phyloP scores from a whole-genome alignment of 345 rosid species.

The Gossypium stocksii region DNA sequence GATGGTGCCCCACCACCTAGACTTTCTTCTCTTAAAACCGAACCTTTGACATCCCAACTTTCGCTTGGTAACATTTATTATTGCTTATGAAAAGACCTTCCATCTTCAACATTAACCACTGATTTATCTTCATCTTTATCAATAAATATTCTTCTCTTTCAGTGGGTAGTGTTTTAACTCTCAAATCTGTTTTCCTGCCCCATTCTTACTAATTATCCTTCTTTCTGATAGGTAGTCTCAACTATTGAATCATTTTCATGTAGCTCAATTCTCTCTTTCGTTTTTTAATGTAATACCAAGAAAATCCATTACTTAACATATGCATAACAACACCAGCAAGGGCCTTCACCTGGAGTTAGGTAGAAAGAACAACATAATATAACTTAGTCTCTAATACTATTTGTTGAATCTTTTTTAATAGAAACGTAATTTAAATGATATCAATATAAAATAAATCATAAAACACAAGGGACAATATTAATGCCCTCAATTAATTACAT shows the following conservation, averaged over 20 bases:
- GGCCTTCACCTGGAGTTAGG: too few species aligned
- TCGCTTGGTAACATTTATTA: neutral
- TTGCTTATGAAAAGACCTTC: neutral
- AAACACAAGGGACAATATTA: too few species aligned
- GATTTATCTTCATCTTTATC: neutral
- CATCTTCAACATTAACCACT: neutral
- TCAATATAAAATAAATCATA: too few species aligned
- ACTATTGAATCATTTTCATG: neutral
- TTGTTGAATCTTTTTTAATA: too few species aligned
- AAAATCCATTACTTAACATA: too few species aligned
- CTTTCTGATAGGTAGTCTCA: neutral
- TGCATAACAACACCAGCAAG: too few species aligned
- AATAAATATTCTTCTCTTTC: neutral
- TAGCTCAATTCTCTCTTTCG: neutral
- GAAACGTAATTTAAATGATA: too few species aligned
- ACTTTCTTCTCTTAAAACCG: neutral
- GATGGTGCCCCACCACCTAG: neutral
- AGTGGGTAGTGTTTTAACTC: neutral
- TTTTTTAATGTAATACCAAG: neutral
- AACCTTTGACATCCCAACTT: neutral
- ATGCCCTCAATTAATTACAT: too few species aligned
- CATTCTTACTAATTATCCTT: neutral
- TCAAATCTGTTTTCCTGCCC: neutral
- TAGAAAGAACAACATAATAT: too few species aligned
- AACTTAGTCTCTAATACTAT: too few species aligned